Base-by-base conservation (phyloP, 192 early-diverging fungal genomes). In the Bifiguratus adelaidae region DNA sequence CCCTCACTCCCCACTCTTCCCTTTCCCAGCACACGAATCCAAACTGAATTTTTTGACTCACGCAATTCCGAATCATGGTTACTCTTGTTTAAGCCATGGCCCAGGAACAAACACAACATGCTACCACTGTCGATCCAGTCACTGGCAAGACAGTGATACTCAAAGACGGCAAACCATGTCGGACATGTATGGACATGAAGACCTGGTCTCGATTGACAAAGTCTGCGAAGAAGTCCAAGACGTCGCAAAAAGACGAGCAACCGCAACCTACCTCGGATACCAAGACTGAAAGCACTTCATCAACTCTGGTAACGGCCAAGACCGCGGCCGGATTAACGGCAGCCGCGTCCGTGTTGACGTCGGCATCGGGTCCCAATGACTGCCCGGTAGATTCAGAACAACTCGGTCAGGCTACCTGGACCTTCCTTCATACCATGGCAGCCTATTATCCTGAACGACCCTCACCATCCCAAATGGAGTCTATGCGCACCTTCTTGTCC, bases 391-490 rank as follows among this genome's bases (percentile, higher is more conserved):
- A 98, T 60, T 78, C 79, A 4, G 65, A 73, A 44, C 70, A 72
- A 24, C 82, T 98, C 16, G 95, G 95, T 19, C 65, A 73, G 3
- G 74, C 89, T n/a, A 91, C 91, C 0, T 99, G 95, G 95, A 96
- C 92, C 3, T 91, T 96, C 45, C 69, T 99, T 40, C 95, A 98
- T 61, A 93, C 92, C 0, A 92, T 94, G 81, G 89, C 92, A 3
- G 91, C 92, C 0, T 94, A 98, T 67, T 98, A 98, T 56, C 92
- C 95, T 0, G 79, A 88, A 20, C 62, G 55, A 13, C 88, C 95
- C 0, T 74, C 82, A 2, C 29, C 47, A 1, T 52, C 63, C 32
- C 81, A 99, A 58, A 82, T 86, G 62, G 52, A 65, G 11, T 76
- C 69, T 48, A 94, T 95, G 91, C 58, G 61, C 50, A 58, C 63